phyloP scores from a whole-genome alignment of 139 green algal genomes.

The Monoraphidium neglectum region DNA sequence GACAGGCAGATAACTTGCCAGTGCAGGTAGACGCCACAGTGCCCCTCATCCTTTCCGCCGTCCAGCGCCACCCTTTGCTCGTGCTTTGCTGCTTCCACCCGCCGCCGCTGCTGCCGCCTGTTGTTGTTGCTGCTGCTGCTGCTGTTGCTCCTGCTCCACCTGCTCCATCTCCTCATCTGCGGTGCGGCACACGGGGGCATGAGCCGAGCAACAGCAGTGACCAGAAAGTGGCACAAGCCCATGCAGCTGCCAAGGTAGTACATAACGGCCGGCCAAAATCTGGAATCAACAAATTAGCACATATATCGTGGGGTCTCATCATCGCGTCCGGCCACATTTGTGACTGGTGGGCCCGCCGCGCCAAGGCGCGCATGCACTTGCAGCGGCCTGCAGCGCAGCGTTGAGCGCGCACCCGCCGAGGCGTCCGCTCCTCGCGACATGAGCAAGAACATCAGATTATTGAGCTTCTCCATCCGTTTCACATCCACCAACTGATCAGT shows the following conservation, averaged over 20 bases:
- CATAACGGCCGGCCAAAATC: no score
- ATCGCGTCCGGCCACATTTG: no score
- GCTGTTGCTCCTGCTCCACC: constrained; percentile 15
- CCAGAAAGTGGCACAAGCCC: neutral
- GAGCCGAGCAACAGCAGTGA: no score
- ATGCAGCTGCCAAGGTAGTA: no score
- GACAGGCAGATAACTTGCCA: no score
- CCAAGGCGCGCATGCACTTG: neutral
- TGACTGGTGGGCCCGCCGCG: neutral
- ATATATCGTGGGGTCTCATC: no score
- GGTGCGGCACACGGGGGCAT: neutral
- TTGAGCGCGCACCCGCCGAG: neutral
- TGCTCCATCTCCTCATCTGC: constrained; percentile 26
- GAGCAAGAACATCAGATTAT: constrained; percentile 82
- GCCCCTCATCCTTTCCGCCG: no score
- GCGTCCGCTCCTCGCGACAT: constrained; percentile 58
- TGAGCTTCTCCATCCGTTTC: constrained; percentile 89
- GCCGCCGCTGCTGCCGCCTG: constrained; percentile 8
- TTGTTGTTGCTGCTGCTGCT: constrained; percentile 23
- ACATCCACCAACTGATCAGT: constrained; percentile 90
- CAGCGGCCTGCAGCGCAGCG: neutral
- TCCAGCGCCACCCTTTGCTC: neutral
- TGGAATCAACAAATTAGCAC: no score
- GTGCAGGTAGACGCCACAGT: no score
- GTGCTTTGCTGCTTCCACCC: neutral